Evolutionary conservation across 805 yeast species (phyloP), one percentile per base, ranked within the genome.

Genomic region (Ogataea trehaloabstinens): DNA sequence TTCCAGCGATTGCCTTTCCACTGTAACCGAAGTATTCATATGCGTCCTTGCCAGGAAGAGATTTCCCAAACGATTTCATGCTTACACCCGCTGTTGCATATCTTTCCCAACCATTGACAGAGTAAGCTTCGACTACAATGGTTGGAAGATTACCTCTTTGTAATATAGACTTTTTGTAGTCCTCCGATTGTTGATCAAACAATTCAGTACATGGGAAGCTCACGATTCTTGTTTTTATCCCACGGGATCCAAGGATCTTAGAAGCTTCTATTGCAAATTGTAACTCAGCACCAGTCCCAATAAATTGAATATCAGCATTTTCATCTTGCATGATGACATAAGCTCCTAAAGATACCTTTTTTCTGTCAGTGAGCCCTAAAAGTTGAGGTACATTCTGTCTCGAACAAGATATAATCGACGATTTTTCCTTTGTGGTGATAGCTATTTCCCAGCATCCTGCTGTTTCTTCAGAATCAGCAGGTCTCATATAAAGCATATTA

Each of bases 21-120:
- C 93, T 88, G 75, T 89, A 93, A 49, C 78, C 96, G 53, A 91
- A 86, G 70, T 61, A 71, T 67, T 85, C 76, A 81, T 82, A 93
- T 45, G 88, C 78, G 47, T 84, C 86, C 40, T 70, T 67, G 61
- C 82, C 91, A 63, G 88, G 86, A 64, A 95, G 97, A 42, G 97
- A 89, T 49, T 90, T 93, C 76, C 99, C 99, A 64, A 93, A 93
- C 70, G 86, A 80, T 78, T 86, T 80, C 63, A 93, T 76, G 68
- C 96, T 96, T 60, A 91, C 85, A 66, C 89, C 95, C 73, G 87
- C 95, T 71, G 93, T 98, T 43, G 97, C 80, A 73, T 89, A 93
- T 69, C 82, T 85, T 56, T 82, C 76, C 99, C 99, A 93, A 40
- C 96, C 96, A 56, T 75, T 72, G 35, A 95, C 80, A 41, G 95